Evolutionary conservation across 768 basidiomycete genomes (phyloP).

Genomic region (Pseudohyphozyma bogoriensis): DNA sequence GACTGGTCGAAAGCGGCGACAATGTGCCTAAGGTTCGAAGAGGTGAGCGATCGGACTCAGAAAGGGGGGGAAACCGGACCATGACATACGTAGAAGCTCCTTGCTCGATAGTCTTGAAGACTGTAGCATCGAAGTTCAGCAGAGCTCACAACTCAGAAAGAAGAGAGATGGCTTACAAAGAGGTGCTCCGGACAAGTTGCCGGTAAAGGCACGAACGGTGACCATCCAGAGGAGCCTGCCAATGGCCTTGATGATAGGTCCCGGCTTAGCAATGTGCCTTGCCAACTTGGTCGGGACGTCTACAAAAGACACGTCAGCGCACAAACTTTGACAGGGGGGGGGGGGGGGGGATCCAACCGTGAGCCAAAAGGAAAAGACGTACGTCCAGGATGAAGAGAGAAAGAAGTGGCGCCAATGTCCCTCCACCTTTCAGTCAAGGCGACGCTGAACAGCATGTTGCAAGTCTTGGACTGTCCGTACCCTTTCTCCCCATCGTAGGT

Average conservation of each 20-base stretch:
- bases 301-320: not conserved
- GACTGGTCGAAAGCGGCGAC: not conserved
- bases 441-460: constrained; percentile 17
- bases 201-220: not conserved
- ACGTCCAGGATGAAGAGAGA: constrained; percentile 16
- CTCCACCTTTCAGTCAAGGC: constrained; percentile 4
- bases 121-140: not conserved
- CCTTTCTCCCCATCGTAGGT: not conserved
- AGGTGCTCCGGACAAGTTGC: not conserved
- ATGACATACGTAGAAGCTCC: not conserved
- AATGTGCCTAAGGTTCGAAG: not conserved
- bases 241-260: not conserved
- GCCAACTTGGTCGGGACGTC: not conserved
- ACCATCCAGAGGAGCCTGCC: not conserved
- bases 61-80: not conserved
- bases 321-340: too few species aligned
- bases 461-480: constrained; percentile 18
- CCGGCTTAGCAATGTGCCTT: not conserved
- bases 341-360: not conserved
- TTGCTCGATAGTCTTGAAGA: not conserved
- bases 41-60: not conserved
- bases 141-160: not conserved
- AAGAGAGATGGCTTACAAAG: not conserved
- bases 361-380: not conserved
- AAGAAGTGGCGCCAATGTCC: not conserved